phyloP scores from a whole-genome alignment of 257 asterid genomes.

The Przewalskia tangutica region DNA sequence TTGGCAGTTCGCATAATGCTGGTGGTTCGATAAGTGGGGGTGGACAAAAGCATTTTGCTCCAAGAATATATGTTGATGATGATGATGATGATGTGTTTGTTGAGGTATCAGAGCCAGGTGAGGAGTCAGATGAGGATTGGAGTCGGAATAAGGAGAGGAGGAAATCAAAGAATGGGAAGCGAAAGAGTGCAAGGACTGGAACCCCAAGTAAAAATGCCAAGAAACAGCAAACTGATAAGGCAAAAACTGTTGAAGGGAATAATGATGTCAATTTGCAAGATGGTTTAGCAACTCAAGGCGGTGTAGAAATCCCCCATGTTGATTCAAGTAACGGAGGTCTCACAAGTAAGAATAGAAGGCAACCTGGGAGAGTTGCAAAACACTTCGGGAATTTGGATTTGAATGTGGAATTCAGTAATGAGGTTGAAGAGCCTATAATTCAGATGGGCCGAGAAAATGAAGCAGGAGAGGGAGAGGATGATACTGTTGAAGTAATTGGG shows the following conservation, averaged over 20 bases:
- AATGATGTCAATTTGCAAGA: constrained; percentile 17
- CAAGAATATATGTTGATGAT: constrained; percentile 35
- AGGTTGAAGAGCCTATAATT: constrained; percentile 62
- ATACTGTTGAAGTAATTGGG: constrained; percentile 73
- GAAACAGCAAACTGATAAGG: constrained; percentile 42
- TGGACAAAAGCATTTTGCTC: constrained; percentile 29
- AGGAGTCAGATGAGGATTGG: constrained; percentile 66
- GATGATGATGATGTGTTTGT: constrained; percentile 55
- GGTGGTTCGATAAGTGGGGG: constrained; percentile 11
- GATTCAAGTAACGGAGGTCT: constrained; percentile 43
- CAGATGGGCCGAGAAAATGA: constrained; percentile 43
- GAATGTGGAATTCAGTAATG: constrained; percentile 89
- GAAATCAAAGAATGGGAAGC: constrained; percentile 11
- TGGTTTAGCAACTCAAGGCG: constrained; percentile 28
- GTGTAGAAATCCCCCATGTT: constrained; percentile 27
- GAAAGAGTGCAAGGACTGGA: constrained; percentile 5
- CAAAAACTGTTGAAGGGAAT: constrained; percentile 23
- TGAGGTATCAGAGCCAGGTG: constrained; percentile 58
- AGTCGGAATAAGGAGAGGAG: constrained; percentile 18
- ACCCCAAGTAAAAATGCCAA: constrained; percentile 28
- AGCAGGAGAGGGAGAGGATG: constrained; percentile 61
- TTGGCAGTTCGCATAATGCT: constrained; percentile 2
- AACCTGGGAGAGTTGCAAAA: constrained; percentile 58
- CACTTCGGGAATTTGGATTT: constrained; percentile 66
- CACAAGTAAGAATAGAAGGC: constrained; percentile 38